Conservation (phyloP, 441 rosid species). For the Adansonia rubrostipa region DNA sequence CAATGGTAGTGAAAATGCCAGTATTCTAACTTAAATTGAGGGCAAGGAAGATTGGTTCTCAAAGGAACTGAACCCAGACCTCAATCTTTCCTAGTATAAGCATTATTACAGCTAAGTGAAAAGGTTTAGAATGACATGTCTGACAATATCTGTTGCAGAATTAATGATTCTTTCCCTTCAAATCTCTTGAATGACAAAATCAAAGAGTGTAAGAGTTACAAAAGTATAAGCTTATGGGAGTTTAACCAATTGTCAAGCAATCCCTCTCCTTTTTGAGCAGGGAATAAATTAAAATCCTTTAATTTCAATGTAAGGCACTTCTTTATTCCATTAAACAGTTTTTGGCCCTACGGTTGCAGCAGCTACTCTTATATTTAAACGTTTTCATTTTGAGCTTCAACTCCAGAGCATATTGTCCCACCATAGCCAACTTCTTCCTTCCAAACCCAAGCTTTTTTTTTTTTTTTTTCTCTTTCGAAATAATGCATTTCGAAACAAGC, state of each 20-base stretch:
- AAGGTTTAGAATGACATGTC: not conserved
- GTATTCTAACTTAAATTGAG: not conserved
- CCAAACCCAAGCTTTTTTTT: not conserved
- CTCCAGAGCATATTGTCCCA: not conserved
- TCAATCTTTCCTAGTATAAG: not conserved
- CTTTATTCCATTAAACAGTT: constrained; percentile 27
- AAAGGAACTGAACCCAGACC: not conserved
- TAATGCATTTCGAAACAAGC: constrained; percentile 44
- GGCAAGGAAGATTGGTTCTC: not conserved
- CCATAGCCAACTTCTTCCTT: not conserved
- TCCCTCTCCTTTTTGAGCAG: constrained; percentile 23
- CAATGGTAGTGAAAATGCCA: not conserved
- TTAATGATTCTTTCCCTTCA: constrained; percentile 28
- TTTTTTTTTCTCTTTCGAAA: not conserved
- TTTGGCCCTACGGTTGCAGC: not conserved
- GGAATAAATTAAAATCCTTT: constrained; percentile 37
- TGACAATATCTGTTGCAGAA: not conserved
- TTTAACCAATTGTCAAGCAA: constrained; percentile 44
- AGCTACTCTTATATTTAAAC: not conserved
- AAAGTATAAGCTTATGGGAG: constrained; percentile 26
- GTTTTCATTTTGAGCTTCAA: constrained; percentile 9
- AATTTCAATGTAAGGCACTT: constrained; percentile 51
- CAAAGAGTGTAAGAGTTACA: constrained; percentile 25
- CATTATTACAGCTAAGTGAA: not conserved
- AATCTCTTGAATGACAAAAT: not conserved